Percentiles rank a stretch among this genome's conserved stretches.
Evolutionary conservation across 805 yeast species (phyloP).

Genomic region (Metschnikowia kunwiensis): DNA sequence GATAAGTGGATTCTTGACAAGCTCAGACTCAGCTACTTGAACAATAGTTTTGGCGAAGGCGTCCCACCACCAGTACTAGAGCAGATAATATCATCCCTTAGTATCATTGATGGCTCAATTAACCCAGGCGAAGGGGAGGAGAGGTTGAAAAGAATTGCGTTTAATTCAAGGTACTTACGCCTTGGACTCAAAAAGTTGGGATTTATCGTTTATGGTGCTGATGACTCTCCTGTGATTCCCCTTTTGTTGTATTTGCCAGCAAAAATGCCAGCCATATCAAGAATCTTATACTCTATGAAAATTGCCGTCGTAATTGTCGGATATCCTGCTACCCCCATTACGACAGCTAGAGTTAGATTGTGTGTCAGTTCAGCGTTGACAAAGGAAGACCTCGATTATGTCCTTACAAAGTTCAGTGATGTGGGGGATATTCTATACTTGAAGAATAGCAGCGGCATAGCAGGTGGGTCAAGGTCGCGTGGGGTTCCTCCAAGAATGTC

Average conservation of each 20-base stretch:
- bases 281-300: conserved; percentile 72
- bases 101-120: conserved; percentile 73
- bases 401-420: conserved; percentile 66
- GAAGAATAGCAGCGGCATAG: conserved; percentile 74
- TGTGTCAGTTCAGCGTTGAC: conserved; percentile 92
- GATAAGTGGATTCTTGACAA: conserved; percentile 65
- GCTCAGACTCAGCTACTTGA: conserved; percentile 68
- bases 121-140: conserved; percentile 92
- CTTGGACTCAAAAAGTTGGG: conserved; percentile 90
- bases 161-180: conserved; percentile 90
- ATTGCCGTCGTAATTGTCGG: conserved; percentile 96
- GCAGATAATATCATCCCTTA: conserved; percentile 79
- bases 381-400: conserved; percentile 86
- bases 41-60: conserved; percentile 76
- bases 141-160: conserved; percentile 89
- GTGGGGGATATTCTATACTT: conserved; percentile 74
- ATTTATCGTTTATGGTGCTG: conserved; percentile 89
- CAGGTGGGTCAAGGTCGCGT: conserved; percentile 60
- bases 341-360: conserved; percentile 84
- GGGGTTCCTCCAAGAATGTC: conserved; percentile 70
- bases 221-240: conserved; percentile 96
- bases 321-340: conserved; percentile 94
- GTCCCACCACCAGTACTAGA: conserved; percentile 88
- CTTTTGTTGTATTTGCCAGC: conserved; percentile 83
- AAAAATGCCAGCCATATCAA: conserved; percentile 89